Base-by-base conservation (phyloP, 2,329 filamentous ascomycete species). In the Talaromyces rugulosus region DNA sequence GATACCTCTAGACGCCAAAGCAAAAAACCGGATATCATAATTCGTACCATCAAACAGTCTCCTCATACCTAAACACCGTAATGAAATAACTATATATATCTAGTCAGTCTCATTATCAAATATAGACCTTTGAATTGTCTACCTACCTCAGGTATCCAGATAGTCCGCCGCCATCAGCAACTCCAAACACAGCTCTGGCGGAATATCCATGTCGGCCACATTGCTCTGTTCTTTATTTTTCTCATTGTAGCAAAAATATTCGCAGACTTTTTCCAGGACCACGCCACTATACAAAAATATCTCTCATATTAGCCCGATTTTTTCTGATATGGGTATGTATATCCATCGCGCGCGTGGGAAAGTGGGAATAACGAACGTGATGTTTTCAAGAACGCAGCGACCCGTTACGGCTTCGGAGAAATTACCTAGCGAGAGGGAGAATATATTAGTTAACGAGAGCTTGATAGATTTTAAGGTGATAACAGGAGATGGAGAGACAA, bases 211-310 rank as follows among this genome's bases (percentile, higher is more conserved):
- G 67, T 89, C 87, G 0, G 85, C 81, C 9, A 89, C 85, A 62
- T 87, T 85, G 54, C 78, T 81, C 62, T 81, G 78, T 53, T 86
- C 80, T 65, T 83, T 82, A 70, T 88, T 78, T 74, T 87, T 88
- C 67, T 89, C 82, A 65, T 87, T 85, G 76, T 89, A 89, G 73
- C 87, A 87, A 52, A 89, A 81, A 70, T 89, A 89, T 71, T 89
- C 86, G 80, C 86, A 89, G 59, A 89, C 85, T 72, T 88, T 88
- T 69, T 89, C 87, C 1, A 89, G 79, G 11, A 88, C 81, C 30
- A 87, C 74, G 31, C 83, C 86, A 67, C 84, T 88, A 65, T 34
- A 59, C 4, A 47, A 18, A 18, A 23, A 8, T 11, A 47, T 47
- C 23, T 23, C 23, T 23, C 23, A 23, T 23, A 23, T 23, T 23